phyloP scores from a whole-genome alignment of 345 rosid species.

The Acer saccharum region DNA sequence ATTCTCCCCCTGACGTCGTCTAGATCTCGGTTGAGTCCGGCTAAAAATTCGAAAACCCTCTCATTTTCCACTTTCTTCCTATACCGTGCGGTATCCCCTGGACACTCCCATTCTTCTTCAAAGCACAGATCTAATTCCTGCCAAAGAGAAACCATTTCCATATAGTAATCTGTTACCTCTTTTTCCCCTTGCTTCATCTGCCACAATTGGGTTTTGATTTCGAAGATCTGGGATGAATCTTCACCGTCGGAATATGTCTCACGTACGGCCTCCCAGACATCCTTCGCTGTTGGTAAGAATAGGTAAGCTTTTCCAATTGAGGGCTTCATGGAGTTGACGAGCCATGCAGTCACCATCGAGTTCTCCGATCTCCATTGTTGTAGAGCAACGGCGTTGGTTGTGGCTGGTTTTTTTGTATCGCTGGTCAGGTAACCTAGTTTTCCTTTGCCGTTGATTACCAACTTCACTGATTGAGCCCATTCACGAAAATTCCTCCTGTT shows the following conservation, averaged over 20 bases:
- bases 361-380: too few species aligned
- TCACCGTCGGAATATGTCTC: background rate
- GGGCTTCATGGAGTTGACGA: background rate
- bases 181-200: background rate
- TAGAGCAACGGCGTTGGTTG: too few species aligned
- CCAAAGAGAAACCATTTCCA: background rate
- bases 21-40: background rate
- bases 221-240: too few species aligned
- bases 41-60: background rate
- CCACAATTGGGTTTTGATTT: background rate
- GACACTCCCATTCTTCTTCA: background rate
- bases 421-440: background rate
- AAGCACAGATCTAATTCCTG: too few species aligned
- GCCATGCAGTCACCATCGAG: background rate
- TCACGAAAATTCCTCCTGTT: background rate
- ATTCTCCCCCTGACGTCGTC: background rate
- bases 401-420: too few species aligned
- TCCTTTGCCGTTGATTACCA: background rate
- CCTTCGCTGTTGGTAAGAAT: background rate
- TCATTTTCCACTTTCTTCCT: background rate
- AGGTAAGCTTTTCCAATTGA: background rate
- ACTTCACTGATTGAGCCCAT: background rate
- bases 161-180: background rate
- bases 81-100: background rate
- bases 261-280: background rate